Conservation (phyloP, 345 rosid species). For the Ceriops decandra region DNA sequence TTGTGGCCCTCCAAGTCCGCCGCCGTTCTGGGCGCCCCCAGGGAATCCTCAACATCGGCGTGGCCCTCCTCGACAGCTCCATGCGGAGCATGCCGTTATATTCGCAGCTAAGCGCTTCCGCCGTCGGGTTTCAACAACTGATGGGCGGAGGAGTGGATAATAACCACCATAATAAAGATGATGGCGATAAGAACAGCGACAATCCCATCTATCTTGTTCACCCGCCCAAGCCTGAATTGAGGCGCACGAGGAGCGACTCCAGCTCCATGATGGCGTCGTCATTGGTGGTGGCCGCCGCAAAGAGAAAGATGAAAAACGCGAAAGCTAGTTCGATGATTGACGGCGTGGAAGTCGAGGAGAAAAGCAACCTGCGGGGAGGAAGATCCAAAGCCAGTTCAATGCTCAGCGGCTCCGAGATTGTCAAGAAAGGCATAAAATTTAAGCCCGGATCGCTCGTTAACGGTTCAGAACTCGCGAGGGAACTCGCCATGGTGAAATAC, state of each 20-base stretch:
- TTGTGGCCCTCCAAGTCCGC: constrained; percentile 80
- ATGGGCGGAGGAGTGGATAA: constrained; percentile 58
- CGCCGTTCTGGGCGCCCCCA: constrained; percentile 85
- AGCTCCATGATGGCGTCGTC: constrained; percentile 51
- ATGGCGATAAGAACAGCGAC: constrained; percentile 18
- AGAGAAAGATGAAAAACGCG: constrained; percentile 20
- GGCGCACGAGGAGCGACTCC: constrained; percentile 76
- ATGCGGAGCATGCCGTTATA: constrained; percentile 92
- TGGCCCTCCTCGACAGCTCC: constrained; percentile 74
- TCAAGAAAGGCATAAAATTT: constrained; percentile 1
- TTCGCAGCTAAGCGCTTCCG: constrained; percentile 53
- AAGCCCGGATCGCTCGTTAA: constrained; percentile 4
- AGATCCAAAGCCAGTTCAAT: too few species aligned
- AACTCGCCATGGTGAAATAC: constrained; percentile 3
- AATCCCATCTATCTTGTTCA: constrained; percentile 16
- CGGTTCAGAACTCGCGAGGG: not conserved
- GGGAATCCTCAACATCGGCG: constrained; percentile 85
- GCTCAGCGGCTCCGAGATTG: constrained; percentile 18
- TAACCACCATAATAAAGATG: constrained; percentile 15
- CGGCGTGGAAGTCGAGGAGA: constrained; percentile 24
- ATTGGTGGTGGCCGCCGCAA: constrained; percentile 16
- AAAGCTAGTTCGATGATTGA: constrained; percentile 34
- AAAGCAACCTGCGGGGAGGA: not conserved
- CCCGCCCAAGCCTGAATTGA: constrained; percentile 42
- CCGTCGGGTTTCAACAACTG: constrained; percentile 74